Percentiles rank a stretch among this genome's conserved stretches.
Conservation (phyloP, 257 asterid species). For the Prunella vulgaris region DNA sequence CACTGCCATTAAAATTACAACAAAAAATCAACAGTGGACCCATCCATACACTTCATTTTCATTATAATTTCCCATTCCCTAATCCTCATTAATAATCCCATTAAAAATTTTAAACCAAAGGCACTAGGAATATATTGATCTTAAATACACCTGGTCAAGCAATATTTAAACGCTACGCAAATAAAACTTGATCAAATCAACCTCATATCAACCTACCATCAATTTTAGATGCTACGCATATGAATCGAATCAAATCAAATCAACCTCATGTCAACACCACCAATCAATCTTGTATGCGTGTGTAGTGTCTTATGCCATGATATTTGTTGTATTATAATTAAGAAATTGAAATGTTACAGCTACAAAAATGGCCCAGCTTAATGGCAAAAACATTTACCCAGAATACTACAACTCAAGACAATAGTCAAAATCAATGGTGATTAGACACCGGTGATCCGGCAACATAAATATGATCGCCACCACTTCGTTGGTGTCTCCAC, state of each 20-base stretch:
- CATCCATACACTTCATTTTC: too few species aligned
- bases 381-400: background rate
- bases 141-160: too few species aligned
- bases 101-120: too few species aligned
- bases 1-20: too few species aligned
- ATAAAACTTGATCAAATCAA: background rate
- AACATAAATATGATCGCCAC: background rate
- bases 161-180: too few species aligned
- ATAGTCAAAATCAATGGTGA: background rate
- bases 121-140: too few species aligned
- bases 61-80: too few species aligned
- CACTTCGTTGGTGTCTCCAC: conserved; percentile 31
- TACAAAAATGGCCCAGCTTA: background rate
- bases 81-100: too few species aligned
- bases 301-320: background rate
- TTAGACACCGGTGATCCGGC: background rate
- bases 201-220: background rate
- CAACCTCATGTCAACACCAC: background rate
- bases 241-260: background rate
- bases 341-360: background rate
- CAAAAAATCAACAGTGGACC: too few species aligned
- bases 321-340: background rate
- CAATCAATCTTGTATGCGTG: background rate
- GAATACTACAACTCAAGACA: too few species aligned
- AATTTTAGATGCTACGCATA: too few species aligned